Conservation (phyloP, 208 protist genomes). For the Wallacemonas sp. region DNA sequence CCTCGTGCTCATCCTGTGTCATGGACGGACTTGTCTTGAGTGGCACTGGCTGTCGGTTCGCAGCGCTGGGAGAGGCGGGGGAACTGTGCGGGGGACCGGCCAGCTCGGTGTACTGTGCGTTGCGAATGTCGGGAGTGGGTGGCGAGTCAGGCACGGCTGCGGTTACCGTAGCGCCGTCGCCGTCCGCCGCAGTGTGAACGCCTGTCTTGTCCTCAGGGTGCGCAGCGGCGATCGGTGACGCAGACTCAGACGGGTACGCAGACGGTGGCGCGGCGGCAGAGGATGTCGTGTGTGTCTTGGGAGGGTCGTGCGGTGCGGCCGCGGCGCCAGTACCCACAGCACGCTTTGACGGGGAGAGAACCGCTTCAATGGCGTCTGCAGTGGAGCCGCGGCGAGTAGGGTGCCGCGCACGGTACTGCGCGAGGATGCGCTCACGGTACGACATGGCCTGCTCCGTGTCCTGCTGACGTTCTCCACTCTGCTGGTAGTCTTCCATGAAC, state of each 20-base stretch:
- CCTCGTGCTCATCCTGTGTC: no score
- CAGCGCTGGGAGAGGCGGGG: background rate
- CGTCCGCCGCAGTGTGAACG: no score
- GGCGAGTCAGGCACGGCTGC: no score
- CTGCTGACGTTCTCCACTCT: slow-evolving; percentile 16
- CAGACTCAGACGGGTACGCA: no score
- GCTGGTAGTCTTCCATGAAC: slow-evolving; percentile 76
- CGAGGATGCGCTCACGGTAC: slow-evolving; percentile 55
- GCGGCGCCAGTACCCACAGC: background rate
- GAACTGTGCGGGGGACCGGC: background rate
- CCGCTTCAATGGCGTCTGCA: background rate
- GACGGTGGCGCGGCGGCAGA: no score
- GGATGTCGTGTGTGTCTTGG: background rate
- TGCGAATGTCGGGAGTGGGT: background rate
- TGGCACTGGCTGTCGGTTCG: no score
- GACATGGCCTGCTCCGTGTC: slow-evolving; percentile 43
- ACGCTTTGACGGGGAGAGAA: background rate
- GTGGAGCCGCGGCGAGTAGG: slow-evolving; percentile 7
- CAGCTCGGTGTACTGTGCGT: background rate
- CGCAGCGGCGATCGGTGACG: no score
- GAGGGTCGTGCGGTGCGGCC: background rate
- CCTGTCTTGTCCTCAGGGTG: no score
- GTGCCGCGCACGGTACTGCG: slow-evolving; percentile 35
- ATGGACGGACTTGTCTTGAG: no score
- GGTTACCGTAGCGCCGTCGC: no score